phyloP scores from a whole-genome alignment of 2,329 filamentous ascomycete species.

The Remersonia thermophila region DNA sequence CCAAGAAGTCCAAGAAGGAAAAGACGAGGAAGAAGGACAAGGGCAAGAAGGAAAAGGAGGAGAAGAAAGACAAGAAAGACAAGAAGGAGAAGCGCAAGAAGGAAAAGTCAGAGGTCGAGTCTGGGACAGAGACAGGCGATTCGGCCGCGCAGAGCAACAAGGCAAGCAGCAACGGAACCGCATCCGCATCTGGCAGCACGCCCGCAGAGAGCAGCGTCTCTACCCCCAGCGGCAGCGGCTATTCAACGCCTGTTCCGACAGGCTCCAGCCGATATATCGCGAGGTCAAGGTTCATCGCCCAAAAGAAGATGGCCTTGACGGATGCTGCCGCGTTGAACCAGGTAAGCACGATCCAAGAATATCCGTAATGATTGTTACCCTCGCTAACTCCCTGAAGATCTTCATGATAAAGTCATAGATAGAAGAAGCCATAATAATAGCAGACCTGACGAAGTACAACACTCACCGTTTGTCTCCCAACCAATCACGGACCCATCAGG shows the following conservation, averaged over 20 bases:
- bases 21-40: slow-evolving; percentile 12
- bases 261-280: slow-evolving; percentile 55
- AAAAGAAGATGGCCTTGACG: slow-evolving; percentile 73
- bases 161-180: slow-evolving; percentile 13
- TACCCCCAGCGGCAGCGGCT: slow-evolving; percentile 31
- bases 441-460: too few relatives aligned
- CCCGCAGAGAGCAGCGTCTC: slow-evolving; percentile 31
- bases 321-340: slow-evolving; percentile 77
- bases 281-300: slow-evolving; percentile 71
- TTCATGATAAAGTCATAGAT: slow-evolving; percentile 52
- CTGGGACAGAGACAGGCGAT: slow-evolving; percentile 20
- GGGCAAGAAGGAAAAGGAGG: slow-evolving; percentile 2
- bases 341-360: slow-evolving; percentile 38
- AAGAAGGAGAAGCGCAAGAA: slow-evolving; percentile 33
- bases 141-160: slow-evolving; percentile 17
- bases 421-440: too few relatives aligned
- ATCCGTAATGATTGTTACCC: slow-evolving; percentile 12
- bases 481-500: too few relatives aligned
- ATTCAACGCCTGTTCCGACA: slow-evolving; percentile 17
- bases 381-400: slow-evolving; percentile 40
- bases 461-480: too few relatives aligned
- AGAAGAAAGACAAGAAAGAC: slow-evolving; percentile 28
- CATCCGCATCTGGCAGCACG: slow-evolving; percentile 1
- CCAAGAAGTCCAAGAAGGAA: slow-evolving; percentile 11
- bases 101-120: slow-evolving; percentile 20